Base-by-base conservation (phyloP, 805 yeast species). In the Ogataea dorogensis region DNA sequence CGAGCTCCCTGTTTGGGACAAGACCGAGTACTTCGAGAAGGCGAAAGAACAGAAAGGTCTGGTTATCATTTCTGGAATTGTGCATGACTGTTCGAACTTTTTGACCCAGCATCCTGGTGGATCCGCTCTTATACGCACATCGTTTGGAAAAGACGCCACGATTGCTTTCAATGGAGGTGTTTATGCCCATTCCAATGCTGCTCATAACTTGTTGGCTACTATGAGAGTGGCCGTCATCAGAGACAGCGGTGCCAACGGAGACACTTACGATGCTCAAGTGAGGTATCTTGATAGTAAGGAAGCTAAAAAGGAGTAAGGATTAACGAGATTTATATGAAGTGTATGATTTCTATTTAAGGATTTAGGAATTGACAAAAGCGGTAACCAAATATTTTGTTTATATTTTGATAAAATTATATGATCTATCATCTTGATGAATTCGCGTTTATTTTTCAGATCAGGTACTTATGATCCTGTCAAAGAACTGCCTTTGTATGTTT, bases 71-170 rank as follows among this genome's bases (percentile, higher is more conserved):
- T 73, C 81, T 29, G 93, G 93, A 51, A 83, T 85, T 41, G 86
- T 84, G 30, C 93, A 85, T 61, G 82, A 84, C 53, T 85, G 82
- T 47, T 64, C 81, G 42, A 63, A 65, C 11, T 84, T 82, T 59
- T 71, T 82, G 47, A 70, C 74, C 40, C 86, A 81, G 54, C 94
- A 85, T 58, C 94, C 94, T 46, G 94, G 94, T 72, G 94, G 94
- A 49, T 78, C 74, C 56, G 79, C 86, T 30, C 65, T 85, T 44
- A 63, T 85, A 31, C 71, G 75, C 50, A 79, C 88, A 21, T 79
- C 89, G 2, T 64, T 74, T 43, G 89, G 91, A 52, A 84, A 82
- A 59, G 93, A 85, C 59, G 91, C 91, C 17, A 81, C 91, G 10
- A 75, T 73, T 56, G 93, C 89, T 1, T 85, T 85, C 70, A 81